Conservation (phyloP, 2,329 filamentous ascomycete genomes). For the Clarireedia sp. region DNA sequence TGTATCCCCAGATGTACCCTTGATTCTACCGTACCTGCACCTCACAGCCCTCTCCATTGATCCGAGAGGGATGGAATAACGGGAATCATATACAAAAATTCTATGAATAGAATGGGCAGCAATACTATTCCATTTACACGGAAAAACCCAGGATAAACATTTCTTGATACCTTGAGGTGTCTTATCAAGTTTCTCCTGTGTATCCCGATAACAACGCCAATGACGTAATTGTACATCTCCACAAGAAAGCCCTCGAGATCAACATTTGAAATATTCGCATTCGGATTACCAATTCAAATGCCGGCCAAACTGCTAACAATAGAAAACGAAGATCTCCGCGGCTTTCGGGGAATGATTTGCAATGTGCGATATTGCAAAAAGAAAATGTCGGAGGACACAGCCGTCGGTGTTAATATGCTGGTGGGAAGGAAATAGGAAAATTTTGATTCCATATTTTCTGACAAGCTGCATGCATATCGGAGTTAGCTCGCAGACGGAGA, state of each 20-base stretch:
- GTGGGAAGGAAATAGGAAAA: too few relatives aligned
- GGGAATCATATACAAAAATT: too few relatives aligned
- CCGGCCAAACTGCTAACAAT: not conserved
- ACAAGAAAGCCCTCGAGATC: not conserved
- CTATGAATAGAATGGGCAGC: too few relatives aligned
- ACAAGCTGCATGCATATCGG: not conserved
- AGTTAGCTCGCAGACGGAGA: not conserved
- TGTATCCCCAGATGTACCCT: not conserved
- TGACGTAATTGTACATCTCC: not conserved
- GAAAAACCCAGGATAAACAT: too few relatives aligned
- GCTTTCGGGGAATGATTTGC: not conserved
- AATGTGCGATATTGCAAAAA: not conserved
- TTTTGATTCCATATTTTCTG: not conserved
- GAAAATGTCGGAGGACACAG: not conserved
- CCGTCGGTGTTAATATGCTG: too few relatives aligned
- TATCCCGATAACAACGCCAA: not conserved
- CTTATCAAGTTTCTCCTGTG: not conserved
- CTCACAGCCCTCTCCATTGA: not conserved
- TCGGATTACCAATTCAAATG: constrained; percentile 1
- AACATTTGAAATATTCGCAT: not conserved
- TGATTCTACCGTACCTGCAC: not conserved
- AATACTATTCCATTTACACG: too few relatives aligned
- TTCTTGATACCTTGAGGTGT: too few relatives aligned
- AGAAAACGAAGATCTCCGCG: constrained; percentile 2
- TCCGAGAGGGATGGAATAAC: not conserved